Evolutionary conservation across 2,329 filamentous ascomycete genomes (phyloP).

Genomic region (Ambrosiella xylebori): DNA sequence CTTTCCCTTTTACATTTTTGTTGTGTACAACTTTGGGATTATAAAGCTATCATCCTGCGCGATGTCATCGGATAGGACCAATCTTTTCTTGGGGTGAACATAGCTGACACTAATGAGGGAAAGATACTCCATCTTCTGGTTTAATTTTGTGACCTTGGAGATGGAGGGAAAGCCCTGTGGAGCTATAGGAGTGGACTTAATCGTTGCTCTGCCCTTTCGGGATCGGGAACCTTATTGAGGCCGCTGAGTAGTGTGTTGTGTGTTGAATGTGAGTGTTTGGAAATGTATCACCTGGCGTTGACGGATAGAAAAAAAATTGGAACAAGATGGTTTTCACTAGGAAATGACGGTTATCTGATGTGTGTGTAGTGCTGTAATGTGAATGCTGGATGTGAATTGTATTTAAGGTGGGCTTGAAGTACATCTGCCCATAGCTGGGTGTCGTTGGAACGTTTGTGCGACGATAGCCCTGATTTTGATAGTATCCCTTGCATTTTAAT

Average conservation of each 20-base stretch:
- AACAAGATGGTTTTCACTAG: slow-evolving; percentile 1
- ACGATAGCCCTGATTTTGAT: too few species aligned
- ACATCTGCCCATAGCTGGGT: too few species aligned
- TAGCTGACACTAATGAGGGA: slow-evolving; percentile 92
- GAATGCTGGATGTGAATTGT: not conserved
- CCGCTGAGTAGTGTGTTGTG: not conserved
- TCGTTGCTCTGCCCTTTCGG: slow-evolving; percentile 49
- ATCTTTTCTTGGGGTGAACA: slow-evolving; percentile 23
- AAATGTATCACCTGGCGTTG: not conserved
- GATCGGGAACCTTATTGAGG: not conserved
- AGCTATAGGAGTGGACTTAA: slow-evolving; percentile 71
- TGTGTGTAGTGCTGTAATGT: not conserved
- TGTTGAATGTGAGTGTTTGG: not conserved
- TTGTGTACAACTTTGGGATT: slow-evolving; percentile 5
- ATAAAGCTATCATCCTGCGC: not conserved
- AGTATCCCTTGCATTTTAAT: too few species aligned
- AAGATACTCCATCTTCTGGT: slow-evolving; percentile 60
- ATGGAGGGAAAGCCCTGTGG: slow-evolving; percentile 97
- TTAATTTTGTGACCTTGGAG: slow-evolving; percentile 14
- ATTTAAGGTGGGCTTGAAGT: not conserved
- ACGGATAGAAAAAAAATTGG: not conserved
- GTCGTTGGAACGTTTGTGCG: too few species aligned
- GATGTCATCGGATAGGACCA: not conserved
- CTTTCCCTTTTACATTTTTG: slow-evolving; percentile 6
- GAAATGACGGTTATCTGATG: not conserved